These are phyloP conservation scores for Linnemannia schmuckeri DNA, from an alignment of 192 early-diverging fungal genomes.

Conservation along the genomic window DNA sequence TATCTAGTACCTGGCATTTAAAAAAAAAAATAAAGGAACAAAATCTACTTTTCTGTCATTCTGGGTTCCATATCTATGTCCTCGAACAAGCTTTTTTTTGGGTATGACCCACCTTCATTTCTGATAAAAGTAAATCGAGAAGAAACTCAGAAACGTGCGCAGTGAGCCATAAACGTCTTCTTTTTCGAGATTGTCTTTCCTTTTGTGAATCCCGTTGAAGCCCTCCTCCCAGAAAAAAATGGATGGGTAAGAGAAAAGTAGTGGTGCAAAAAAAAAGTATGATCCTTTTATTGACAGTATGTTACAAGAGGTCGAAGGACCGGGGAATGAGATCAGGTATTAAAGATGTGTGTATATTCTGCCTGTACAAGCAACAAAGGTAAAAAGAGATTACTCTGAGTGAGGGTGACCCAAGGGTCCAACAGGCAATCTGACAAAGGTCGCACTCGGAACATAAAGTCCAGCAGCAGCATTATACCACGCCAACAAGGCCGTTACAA, in stretches of 20 bases:
- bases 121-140: background rate
- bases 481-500: constrained; percentile 77
- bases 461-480: constrained; percentile 79
- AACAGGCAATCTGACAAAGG: constrained; percentile 66
- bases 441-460: constrained; percentile 66
- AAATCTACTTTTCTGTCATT: background rate
- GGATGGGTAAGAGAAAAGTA: background rate
- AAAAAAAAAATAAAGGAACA: background rate
- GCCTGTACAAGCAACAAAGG: background rate
- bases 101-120: background rate
- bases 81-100: background rate
- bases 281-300: background rate
- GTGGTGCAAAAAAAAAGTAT: background rate
- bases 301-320: background rate
- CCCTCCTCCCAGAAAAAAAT: background rate
- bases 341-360: background rate
- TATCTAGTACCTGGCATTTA: background rate
- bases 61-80: background rate
- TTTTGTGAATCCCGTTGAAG: background rate
- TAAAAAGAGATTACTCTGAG: background rate
- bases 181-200: background rate
- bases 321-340: background rate
- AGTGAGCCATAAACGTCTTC: background rate
- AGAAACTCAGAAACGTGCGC: background rate
- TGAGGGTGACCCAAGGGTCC: constrained; percentile 7